phyloP scores from a whole-genome alignment of 495 filamentous ascomycete species.

The Aspergillus sclerotiicarbonarius region DNA sequence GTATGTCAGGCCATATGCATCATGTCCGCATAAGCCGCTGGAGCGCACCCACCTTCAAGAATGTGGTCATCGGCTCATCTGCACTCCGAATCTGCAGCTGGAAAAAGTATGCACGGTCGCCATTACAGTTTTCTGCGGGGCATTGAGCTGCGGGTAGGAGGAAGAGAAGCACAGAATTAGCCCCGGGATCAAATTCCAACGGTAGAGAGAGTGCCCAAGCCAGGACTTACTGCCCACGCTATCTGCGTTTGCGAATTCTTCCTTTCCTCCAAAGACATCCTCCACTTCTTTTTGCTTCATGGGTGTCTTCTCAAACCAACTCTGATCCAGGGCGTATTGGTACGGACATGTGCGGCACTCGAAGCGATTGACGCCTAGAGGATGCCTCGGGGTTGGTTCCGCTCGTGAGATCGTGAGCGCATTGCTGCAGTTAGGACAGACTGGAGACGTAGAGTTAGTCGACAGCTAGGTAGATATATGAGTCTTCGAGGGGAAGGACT shows the following conservation, averaged over 20 bases:
- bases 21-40: slow-evolving; percentile 17
- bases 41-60: slow-evolving; percentile 69
- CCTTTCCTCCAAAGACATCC: slow-evolving; percentile 84
- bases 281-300: slow-evolving; percentile 82
- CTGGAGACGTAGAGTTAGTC: slow-evolving; percentile 43
- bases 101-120: slow-evolving; percentile 83
- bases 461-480: not conserved
- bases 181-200: not conserved
- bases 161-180: slow-evolving; percentile 17
- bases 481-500: slow-evolving; percentile 16
- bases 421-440: slow-evolving; percentile 93
- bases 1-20: slow-evolving; percentile 16
- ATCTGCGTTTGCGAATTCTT: slow-evolving; percentile 87
- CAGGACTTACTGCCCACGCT: slow-evolving; percentile 59
- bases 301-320: slow-evolving; percentile 69
- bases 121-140: slow-evolving; percentile 68
- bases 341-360: slow-evolving; percentile 96
- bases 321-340: slow-evolving; percentile 68
- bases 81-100: slow-evolving; percentile 97
- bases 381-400: slow-evolving; percentile 42
- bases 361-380: slow-evolving; percentile 64
- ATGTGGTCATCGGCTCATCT: slow-evolving; percentile 97
- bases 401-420: slow-evolving; percentile 70
- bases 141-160: slow-evolving; percentile 62
- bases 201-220: not conserved